Conservation (phyloP, 768 basidiomycete species). For the Amanita exitialis region DNA sequence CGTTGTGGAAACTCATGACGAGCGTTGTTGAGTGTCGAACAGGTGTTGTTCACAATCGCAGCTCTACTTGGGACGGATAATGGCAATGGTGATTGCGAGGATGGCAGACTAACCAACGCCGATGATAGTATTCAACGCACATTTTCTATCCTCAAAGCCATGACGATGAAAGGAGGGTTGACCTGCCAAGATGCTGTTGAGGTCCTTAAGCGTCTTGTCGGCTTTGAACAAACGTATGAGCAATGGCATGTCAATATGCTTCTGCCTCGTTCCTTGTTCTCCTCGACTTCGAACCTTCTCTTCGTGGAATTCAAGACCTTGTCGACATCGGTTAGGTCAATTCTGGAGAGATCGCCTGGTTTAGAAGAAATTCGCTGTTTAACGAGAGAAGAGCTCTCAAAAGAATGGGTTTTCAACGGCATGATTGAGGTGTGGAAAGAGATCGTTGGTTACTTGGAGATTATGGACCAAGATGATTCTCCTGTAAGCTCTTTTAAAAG, state of each 20-base stretch:
- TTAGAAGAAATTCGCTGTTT: conserved; percentile 48
- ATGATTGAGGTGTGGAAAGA: conserved; percentile 46
- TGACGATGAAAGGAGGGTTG: conserved; percentile 45
- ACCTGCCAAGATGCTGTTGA: conserved; percentile 48
- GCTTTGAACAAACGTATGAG: conserved; percentile 19
- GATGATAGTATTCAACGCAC: conserved; percentile 36
- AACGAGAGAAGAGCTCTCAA: conserved; percentile 44
- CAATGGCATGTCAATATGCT: conserved; percentile 39
- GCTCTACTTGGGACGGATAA: conserved; percentile 34
- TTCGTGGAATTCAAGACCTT: conserved; percentile 41
- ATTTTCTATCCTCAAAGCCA: conserved; percentile 39
- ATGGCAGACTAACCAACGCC: conserved; percentile 16
- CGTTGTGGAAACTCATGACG: conserved; percentile 38
- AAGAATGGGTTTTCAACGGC: conserved; percentile 40
- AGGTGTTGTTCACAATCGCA: conserved; percentile 45
- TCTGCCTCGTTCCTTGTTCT: conserved; percentile 44
- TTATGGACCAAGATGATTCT: conserved; percentile 31
- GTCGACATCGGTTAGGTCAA: conserved; percentile 33
- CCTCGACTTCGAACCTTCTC: conserved; percentile 44
- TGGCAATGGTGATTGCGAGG: conserved; percentile 9
- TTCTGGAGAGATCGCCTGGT: conserved; percentile 44
- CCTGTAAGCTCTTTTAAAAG: conserved; percentile 33
- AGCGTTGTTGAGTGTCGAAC: conserved; percentile 39
- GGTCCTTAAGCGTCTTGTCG: conserved; percentile 30
- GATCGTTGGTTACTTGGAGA: conserved; percentile 31